Percentiles rank a stretch among this genome's conserved stretches.
phyloP scores from a whole-genome alignment of 2,329 filamentous ascomycete species.

The Colletotrichum sp. region DNA sequence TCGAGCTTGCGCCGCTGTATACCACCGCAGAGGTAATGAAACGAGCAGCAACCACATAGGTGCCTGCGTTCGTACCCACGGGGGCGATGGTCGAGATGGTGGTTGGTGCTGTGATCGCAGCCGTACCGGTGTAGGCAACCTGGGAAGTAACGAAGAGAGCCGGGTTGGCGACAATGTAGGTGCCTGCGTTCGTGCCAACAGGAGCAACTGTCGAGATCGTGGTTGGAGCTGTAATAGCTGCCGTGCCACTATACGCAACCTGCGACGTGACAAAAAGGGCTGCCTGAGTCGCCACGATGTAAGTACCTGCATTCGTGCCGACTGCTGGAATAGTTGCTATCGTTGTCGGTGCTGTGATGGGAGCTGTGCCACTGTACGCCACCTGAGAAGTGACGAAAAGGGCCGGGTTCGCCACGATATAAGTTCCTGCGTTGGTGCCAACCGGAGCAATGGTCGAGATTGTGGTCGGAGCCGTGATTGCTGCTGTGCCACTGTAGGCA shows the following conservation, averaged over 20 bases:
- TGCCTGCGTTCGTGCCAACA: constrained; percentile 1
- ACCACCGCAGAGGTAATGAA: background rate
- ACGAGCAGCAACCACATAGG: background rate
- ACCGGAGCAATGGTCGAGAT: background rate
- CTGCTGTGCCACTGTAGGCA: background rate
- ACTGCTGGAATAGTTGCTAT: background rate
- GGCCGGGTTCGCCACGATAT: background rate
- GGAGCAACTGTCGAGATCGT: constrained; percentile 5
- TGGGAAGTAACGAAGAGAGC: background rate
- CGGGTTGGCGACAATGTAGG: constrained; percentile 5
- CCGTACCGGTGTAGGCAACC: background rate
- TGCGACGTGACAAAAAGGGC: background rate
- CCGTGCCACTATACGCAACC: background rate
- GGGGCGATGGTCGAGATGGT: background rate
- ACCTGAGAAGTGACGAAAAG: background rate
- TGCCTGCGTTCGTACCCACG: background rate
- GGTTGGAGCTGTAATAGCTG: background rate
- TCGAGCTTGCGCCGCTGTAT: background rate
- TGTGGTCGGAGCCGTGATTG: background rate
- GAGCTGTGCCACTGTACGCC: background rate
- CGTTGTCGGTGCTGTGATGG: background rate
- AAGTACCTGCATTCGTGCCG: constrained; percentile 4
- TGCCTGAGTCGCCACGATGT: constrained; percentile 1
- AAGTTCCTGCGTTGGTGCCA: constrained; percentile 6
- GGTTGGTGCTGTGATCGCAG: background rate